These are phyloP conservation scores for Astrothelium macrocarpum DNA, from an alignment of 495 filamentous ascomycete species.

Conservation along the genomic window DNA sequence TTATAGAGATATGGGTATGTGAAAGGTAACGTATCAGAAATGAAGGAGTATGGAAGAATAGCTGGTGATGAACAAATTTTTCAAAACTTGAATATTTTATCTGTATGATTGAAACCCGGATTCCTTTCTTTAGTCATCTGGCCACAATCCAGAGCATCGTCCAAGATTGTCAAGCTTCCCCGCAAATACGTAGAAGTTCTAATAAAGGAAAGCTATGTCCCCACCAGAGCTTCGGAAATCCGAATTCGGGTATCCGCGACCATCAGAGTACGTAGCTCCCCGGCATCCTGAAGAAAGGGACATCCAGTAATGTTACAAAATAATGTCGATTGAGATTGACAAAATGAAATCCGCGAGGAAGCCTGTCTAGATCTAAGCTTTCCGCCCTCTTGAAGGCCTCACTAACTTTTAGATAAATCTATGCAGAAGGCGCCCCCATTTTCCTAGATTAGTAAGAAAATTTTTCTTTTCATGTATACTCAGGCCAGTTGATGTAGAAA, in stretches of 20 bases:
- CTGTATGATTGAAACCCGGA: too few species aligned
- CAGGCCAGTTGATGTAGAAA: constrained; percentile 33
- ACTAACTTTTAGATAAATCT: too few species aligned
- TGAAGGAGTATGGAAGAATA: background rate
- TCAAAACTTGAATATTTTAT: background rate
- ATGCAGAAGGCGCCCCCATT: too few species aligned
- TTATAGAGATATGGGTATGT: background rate
- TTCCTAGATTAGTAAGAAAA: too few species aligned
- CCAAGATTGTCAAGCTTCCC: background rate
- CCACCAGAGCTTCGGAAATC: background rate
- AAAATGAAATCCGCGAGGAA: too few species aligned
- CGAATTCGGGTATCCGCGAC: background rate
- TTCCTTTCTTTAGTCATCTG: background rate
- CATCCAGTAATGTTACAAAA: too few species aligned
- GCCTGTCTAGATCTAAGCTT: too few species aligned
- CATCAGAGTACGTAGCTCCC: background rate
- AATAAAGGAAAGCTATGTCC: background rate
- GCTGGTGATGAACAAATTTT: background rate
- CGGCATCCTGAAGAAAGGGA: background rate
- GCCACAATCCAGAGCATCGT: background rate
- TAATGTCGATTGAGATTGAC: too few species aligned
- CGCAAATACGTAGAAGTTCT: background rate
- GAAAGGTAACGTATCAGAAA: background rate
- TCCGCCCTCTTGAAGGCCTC: too few species aligned
- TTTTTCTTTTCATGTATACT: background rate